A percentile compares a stretch with the other conserved stretches of the same genome.
phyloP scores from a whole-genome alignment of 1,284 basidiomycete genomes.

The Ustilago curta region DNA sequence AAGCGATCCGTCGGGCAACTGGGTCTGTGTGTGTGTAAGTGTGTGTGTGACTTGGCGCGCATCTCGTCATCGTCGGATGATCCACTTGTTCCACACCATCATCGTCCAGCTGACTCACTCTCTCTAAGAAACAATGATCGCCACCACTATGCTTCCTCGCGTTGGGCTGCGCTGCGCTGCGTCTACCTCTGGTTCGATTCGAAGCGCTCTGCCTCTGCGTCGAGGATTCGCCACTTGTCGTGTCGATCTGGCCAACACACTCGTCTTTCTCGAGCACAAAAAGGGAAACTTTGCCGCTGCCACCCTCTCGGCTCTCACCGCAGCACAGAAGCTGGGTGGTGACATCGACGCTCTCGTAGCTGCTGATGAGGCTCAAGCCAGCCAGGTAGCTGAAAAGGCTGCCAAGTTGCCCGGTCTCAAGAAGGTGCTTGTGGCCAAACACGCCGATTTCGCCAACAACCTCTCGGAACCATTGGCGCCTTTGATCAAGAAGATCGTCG shows the following conservation, averaged over 20 bases:
- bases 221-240: constrained; percentile 61
- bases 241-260: constrained; percentile 71
- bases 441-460: constrained; percentile 71
- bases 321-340: constrained; percentile 82
- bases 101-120: constrained; percentile 10
- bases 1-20: constrained; percentile 17
- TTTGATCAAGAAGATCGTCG: constrained; percentile 72
- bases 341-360: constrained; percentile 90
- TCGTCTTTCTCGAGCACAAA: constrained; percentile 89
- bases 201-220: constrained; percentile 31
- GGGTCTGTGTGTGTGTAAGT: too few species aligned
- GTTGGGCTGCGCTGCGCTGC: constrained; percentile 24
- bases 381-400: constrained; percentile 78
- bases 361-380: constrained; percentile 80
- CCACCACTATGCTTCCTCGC: constrained; percentile 39
- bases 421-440: constrained; percentile 70
- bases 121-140: constrained; percentile 50
- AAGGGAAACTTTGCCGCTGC: constrained; percentile 83
- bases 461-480: constrained; percentile 72
- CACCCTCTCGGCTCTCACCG: constrained; percentile 89
- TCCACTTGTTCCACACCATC: constrained; percentile 4
- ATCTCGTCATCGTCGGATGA: background rate
- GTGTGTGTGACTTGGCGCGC: background rate
- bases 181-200: background rate
- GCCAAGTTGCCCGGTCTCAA: constrained; percentile 79